Evolutionary conservation across 1,284 basidiomycete genomes (phyloP).

Genomic region (Polyporus tsugae): DNA sequence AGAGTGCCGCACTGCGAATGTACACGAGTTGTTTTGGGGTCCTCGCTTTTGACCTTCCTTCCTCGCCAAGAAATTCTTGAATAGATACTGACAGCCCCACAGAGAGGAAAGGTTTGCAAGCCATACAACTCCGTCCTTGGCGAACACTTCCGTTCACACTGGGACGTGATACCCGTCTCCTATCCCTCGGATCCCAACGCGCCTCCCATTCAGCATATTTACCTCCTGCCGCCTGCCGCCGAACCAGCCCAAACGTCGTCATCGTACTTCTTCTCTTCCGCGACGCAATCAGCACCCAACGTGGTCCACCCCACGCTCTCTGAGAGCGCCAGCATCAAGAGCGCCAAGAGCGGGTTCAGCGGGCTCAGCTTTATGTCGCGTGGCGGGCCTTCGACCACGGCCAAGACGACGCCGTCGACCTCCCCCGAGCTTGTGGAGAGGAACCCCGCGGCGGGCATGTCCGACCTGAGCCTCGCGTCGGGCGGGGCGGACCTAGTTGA

Average conservation of each 20-base stretch:
- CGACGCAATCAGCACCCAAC: conserved; percentile 41
- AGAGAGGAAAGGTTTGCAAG: conserved; percentile 93
- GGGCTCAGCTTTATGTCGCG: conserved; percentile 60
- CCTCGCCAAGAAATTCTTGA: not conserved
- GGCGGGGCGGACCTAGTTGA: conserved; percentile 40
- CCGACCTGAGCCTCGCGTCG: conserved; percentile 62
- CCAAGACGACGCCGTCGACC: conserved; percentile 54
- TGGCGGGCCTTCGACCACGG: conserved; percentile 58
- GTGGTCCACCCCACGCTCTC: conserved; percentile 43
- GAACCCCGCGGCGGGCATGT: conserved; percentile 60
- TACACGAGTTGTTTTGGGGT: not conserved
- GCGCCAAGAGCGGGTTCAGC: conserved; percentile 62
- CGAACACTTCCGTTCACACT: conserved; percentile 92
- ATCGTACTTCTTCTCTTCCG: conserved; percentile 33
- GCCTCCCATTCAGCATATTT: conserved; percentile 56
- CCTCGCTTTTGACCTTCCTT: not conserved
- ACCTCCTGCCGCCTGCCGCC: conserved; percentile 47
- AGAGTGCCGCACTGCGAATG: not conserved
- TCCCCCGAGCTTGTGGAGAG: conserved; percentile 56
- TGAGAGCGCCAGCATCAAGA: conserved; percentile 58
- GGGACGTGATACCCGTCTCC: conserved; percentile 74
- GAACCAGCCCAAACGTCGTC: conserved; percentile 32
- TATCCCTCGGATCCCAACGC: conserved; percentile 58
- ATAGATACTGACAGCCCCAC: conserved; percentile 12
- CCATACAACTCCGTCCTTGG: conserved; percentile 96